Evolutionary conservation across 2,329 filamentous ascomycete species (phyloP).

Genomic region (Scedosporium boydii): DNA sequence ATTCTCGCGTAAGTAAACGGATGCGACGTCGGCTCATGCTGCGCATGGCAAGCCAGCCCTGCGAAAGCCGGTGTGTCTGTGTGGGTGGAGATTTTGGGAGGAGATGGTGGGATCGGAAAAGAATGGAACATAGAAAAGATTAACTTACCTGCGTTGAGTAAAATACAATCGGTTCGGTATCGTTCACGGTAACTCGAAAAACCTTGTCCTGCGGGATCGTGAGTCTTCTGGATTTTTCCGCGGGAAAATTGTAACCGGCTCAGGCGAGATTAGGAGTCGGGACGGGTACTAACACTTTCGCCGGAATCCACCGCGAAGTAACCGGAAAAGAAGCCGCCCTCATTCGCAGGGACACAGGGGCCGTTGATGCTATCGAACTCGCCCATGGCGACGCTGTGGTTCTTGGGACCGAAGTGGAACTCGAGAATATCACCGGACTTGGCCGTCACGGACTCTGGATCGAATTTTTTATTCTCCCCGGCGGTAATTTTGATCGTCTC

Average conservation of each 20-base stretch:
- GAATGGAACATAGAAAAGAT: background rate
- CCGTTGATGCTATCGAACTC: constrained; percentile 27
- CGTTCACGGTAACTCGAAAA: constrained; percentile 18
- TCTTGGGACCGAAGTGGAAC: constrained; percentile 41
- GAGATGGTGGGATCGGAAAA: background rate
- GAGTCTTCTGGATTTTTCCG: background rate
- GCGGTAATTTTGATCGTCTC: constrained; percentile 27
- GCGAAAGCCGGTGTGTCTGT: background rate
- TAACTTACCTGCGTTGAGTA: constrained; percentile 16
- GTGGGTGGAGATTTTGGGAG: background rate
- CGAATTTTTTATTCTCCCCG: constrained; percentile 29
- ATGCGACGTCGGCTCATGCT: background rate
- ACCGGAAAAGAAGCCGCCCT: constrained; percentile 5
- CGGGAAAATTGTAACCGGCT: background rate
- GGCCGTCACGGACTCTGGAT: constrained; percentile 33
- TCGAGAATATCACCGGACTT: constrained; percentile 37
- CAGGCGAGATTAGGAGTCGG: background rate
- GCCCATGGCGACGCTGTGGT: constrained; percentile 40
- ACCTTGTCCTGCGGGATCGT: constrained; percentile 9
- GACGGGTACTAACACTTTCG: background rate
- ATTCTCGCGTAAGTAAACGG: background rate
- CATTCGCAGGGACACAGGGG: constrained; percentile 25
- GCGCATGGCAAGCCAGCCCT: too few species aligned
- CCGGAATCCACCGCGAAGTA: constrained; percentile 1
- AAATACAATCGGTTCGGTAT: constrained; percentile 19